These are phyloP conservation scores for Aureobasidium sp. DNA, from an alignment of 2,329 filamentous ascomycete genomes.

Conservation along the genomic window DNA sequence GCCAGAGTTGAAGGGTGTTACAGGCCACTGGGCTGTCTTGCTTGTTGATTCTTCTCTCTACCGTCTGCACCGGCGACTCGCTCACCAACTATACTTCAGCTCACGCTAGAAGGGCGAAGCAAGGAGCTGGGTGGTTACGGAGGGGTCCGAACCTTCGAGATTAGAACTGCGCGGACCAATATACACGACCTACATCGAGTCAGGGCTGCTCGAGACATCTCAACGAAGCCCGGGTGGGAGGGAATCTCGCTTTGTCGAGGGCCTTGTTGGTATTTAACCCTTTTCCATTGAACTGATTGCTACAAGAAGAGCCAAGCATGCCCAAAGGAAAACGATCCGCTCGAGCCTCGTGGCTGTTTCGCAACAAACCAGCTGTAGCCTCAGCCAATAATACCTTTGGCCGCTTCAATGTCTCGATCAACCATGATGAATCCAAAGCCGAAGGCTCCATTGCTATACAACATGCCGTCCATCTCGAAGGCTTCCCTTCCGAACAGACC, in stretches of 20 bases:
- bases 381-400: not conserved
- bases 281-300: not conserved
- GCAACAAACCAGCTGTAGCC: constrained; percentile 10
- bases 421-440: not conserved
- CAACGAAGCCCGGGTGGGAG: constrained; percentile 9
- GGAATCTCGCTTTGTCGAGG: constrained; percentile 2
- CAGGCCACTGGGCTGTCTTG: not conserved
- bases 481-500: not conserved
- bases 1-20: constrained; percentile 1
- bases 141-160: not conserved
- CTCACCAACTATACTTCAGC: not conserved
- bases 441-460: constrained; percentile 4
- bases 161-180: not conserved
- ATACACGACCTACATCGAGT: not conserved
- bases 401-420: constrained; percentile 6
- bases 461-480: constrained; percentile 4
- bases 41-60: not conserved
- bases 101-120: constrained; percentile 5
- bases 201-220: constrained; percentile 8
- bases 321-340: constrained; percentile 4
- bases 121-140: constrained; percentile 3
- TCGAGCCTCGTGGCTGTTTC: constrained; percentile 7
- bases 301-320: not conserved
- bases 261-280: not conserved
- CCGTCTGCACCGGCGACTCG: not conserved